Conservation (phyloP, 2,329 filamentous ascomycete species). For the Metarhizium humberi region DNA sequence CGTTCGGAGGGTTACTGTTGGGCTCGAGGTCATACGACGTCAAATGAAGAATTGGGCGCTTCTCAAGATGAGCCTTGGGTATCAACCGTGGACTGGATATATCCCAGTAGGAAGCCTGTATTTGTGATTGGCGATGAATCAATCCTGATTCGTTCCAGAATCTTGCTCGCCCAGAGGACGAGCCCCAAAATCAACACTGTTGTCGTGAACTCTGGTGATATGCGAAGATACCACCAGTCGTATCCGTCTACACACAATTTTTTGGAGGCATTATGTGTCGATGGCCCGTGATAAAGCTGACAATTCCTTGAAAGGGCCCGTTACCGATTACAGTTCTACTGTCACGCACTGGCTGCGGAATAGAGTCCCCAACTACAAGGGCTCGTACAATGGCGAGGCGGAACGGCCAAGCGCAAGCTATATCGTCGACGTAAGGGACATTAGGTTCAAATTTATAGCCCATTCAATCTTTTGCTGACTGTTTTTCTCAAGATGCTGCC, state of each 20-base stretch:
- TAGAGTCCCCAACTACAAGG: slow-evolving; percentile 59
- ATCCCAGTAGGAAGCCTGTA: not conserved
- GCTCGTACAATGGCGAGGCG: slow-evolving; percentile 60
- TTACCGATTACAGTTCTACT: slow-evolving; percentile 88
- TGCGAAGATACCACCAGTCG: not conserved
- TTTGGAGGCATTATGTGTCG: not conserved
- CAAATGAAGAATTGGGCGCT: not conserved
- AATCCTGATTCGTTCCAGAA: not conserved
- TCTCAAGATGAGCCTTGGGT: not conserved
- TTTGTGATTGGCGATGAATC: not conserved
- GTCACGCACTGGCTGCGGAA: slow-evolving; percentile 87
- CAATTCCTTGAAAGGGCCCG: slow-evolving; percentile 51
- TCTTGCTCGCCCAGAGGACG: not conserved
- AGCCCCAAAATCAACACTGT: not conserved
- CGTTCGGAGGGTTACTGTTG: not conserved
- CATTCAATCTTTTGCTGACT: slow-evolving; percentile 9
- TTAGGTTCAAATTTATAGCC: not conserved
- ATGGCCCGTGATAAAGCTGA: slow-evolving; percentile 11
- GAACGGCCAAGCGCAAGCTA: slow-evolving; percentile 86
- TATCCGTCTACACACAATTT: not conserved
- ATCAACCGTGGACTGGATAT: not conserved
- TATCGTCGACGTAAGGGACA: slow-evolving; percentile 61
- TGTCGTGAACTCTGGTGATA: not conserved
- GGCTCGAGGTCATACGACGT: not conserved
- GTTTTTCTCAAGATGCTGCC: slow-evolving; percentile 62